A percentile compares a stretch with the other conserved stretches of the same genome.
phyloP scores from a whole-genome alignment of 768 basidiomycete species.

The Trametes cubensis region DNA sequence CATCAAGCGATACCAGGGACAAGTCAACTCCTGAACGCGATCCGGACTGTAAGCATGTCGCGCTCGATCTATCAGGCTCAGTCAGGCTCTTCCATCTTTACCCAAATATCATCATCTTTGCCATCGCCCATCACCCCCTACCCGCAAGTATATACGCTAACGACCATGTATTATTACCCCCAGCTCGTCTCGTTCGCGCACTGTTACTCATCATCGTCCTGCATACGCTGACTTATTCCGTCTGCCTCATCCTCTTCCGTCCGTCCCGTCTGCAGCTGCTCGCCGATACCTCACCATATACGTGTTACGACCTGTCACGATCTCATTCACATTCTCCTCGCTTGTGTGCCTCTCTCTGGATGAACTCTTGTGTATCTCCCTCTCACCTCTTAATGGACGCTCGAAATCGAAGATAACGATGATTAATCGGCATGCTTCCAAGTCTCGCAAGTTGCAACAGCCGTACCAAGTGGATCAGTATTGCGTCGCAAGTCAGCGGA shows the following conservation, averaged over 20 bases:
- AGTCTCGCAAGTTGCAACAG: too few relatives aligned
- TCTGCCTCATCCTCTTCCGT: neutral
- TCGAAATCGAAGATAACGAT: too few relatives aligned
- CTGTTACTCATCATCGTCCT: neutral
- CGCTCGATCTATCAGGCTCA: too few relatives aligned
- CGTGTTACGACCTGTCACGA: conserved; percentile 22
- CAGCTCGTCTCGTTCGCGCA: neutral
- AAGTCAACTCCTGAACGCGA: conserved; percentile 23
- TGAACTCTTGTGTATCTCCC: conserved; percentile 5
- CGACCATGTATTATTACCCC: too few relatives aligned
- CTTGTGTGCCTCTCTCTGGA: neutral
- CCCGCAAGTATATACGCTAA: too few relatives aligned
- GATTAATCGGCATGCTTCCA: too few relatives aligned
- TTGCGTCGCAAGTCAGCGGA: too few relatives aligned
- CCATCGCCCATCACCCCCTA: neutral
- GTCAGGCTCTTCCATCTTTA: too few relatives aligned
- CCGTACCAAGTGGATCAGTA: too few relatives aligned
- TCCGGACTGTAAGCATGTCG: too few relatives aligned
- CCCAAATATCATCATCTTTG: neutral
- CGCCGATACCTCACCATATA: conserved; percentile 15
- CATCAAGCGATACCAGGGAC: conserved; percentile 79
- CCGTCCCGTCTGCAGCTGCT: neutral
- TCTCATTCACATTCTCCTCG: neutral
- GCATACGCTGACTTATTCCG: conserved; percentile 21
- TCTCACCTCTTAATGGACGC: neutral